These are phyloP conservation scores for Xylariaceae sp. DNA, from an alignment of 2,329 filamentous ascomycete species.

Conservation along the genomic window DNA sequence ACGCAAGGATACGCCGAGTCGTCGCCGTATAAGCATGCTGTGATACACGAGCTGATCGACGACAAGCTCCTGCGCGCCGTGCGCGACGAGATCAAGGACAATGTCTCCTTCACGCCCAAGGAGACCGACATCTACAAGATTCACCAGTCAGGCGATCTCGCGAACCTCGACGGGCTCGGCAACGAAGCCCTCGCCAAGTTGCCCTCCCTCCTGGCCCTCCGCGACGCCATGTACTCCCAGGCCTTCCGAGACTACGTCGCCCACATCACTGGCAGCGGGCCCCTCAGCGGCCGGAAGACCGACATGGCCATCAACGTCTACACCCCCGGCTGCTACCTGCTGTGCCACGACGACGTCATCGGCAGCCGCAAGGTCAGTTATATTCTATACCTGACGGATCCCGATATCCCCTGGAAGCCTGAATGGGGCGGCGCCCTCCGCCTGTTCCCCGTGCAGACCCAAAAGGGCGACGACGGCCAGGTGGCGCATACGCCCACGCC, in stretches of 20 bases:
- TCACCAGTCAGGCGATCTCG: constrained; percentile 96
- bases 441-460: constrained; percentile 75
- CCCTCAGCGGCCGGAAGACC: constrained; percentile 90
- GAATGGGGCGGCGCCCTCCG: constrained; percentile 93
- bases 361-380: constrained; percentile 96
- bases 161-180: constrained; percentile 93
- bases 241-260: constrained; percentile 90
- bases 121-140: constrained; percentile 99
- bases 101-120: constrained; percentile 95
- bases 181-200: constrained; percentile 84
- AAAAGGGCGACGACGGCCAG: constrained; percentile 72
- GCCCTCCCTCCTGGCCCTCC: constrained; percentile 87
- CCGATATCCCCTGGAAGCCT: constrained; percentile 86
- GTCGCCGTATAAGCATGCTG: constrained; percentile 85
- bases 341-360: constrained; percentile 99
- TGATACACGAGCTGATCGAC: constrained; percentile 83
- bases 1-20: constrained; percentile 68
- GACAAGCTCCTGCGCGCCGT: constrained; percentile 83
- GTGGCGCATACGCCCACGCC: constrained; percentile 81
- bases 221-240: constrained; percentile 91
- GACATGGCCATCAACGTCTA: constrained; percentile 99
- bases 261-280: constrained; percentile 82
- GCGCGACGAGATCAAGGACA: constrained; percentile 84
- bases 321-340: constrained; percentile 90
- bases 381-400: constrained; percentile 94